Conservation (phyloP, 1,284 basidiomycete genomes). For the Macrocystidia cucumis region DNA sequence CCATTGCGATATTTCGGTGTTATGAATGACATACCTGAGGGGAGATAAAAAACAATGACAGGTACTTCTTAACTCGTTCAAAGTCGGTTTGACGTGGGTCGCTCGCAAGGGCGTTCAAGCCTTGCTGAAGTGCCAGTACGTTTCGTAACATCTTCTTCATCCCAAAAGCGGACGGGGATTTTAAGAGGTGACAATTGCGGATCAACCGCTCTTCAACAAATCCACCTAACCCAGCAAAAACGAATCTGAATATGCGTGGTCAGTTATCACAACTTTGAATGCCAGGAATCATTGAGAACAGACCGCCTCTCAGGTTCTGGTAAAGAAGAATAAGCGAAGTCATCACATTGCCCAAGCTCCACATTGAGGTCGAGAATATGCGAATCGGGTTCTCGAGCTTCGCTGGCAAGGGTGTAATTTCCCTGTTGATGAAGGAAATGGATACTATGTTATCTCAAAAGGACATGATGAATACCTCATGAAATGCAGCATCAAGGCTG, state of each 20-base stretch:
- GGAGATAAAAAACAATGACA: conserved; percentile 66
- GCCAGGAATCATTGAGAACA: not conserved
- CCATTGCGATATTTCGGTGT: not conserved
- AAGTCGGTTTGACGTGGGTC: conserved; percentile 63
- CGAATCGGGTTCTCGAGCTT: conserved; percentile 86
- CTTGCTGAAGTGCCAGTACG: conserved; percentile 89
- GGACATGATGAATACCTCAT: conserved; percentile 52
- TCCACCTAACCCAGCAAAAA: conserved; percentile 83
- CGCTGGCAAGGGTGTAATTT: conserved; percentile 75
- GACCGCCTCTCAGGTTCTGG: conserved; percentile 49
- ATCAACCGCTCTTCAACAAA: conserved; percentile 85
- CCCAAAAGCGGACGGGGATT: conserved; percentile 69
- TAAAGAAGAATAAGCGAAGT: conserved; percentile 56
- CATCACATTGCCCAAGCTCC: conserved; percentile 75
- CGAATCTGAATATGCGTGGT: conserved; percentile 54
- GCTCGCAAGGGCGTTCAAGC: conserved; percentile 73
- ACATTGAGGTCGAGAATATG: conserved; percentile 85
- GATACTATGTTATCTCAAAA: conserved; percentile 2
- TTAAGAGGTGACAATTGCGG: conserved; percentile 65
- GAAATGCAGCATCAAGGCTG: conserved; percentile 75
- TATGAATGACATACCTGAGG: conserved; percentile 54
- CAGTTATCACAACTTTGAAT: conserved; percentile 6
- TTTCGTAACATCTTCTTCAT: conserved; percentile 88
- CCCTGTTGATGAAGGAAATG: conserved; percentile 40
- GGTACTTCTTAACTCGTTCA: conserved; percentile 74